Evolutionary conservation across 2,329 filamentous ascomycete genomes (phyloP), one percentile per base, ranked within the genome.

Genomic region (Westerdykella ornata): DNA sequence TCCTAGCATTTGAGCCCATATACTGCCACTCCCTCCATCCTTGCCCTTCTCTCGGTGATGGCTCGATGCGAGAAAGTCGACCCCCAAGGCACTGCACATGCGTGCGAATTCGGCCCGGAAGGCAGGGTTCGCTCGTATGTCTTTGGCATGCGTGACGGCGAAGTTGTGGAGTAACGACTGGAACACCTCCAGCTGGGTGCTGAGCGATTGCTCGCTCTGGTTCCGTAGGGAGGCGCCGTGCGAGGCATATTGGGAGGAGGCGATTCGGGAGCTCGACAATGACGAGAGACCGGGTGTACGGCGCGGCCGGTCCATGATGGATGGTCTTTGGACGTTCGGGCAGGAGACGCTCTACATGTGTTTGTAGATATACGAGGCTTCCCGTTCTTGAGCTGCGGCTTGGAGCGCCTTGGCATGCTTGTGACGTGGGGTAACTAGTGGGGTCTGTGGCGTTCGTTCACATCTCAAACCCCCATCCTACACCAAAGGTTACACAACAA

Each of bases 41-140:
- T 68, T 71, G 45, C 70, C 68, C 56, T 74, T 80, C 53, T 71
- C 76, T 56, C 53, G 64, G 49, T 60, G 56, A 47, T 67, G 60
- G 1, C 52, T 58, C 13, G 70, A 71, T 1, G 88, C 88, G 14
- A 98, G 75, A 2, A 92, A 94, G 65, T 98, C 92, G 11, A 98
- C 88, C 37, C 92, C 92, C 53, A 98, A 96, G 48, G 89, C 88
- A 58, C 88, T 81, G 70, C 92, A 98, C 92, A 98, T 98, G 65
- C 90, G 88, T 3, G 92, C 90, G 62, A 98, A 98, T 68, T 98
- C 90, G 26, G 90, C 88, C 46, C 92, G 87, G 68, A 98, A 98
- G 7, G 81, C 84, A 5, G 92, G 92, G 65, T 97, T 89, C 2
- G 88, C 94, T 49, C 90, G 89, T 45, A 98, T 98, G 58, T 95